Evolutionary conservation across 495 filamentous ascomycete genomes (phyloP).

Genomic region (Cryomyces antarcticus): DNA sequence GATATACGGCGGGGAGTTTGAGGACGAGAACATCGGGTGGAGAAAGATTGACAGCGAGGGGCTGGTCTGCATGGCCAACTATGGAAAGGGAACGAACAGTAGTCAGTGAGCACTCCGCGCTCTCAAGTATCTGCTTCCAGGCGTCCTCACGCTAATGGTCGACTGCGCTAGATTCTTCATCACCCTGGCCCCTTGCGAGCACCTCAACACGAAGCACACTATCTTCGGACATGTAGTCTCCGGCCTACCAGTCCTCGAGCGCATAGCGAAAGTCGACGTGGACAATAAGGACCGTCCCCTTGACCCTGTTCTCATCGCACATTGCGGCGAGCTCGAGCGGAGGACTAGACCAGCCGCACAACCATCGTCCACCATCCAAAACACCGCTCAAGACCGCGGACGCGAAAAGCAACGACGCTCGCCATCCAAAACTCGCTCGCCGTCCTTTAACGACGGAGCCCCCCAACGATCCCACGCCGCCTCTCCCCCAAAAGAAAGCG

Average conservation of each 20-base stretch:
- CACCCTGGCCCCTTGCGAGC: conserved; percentile 20
- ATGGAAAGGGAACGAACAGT: conserved; percentile 22
- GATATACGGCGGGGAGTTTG: conserved; percentile 20
- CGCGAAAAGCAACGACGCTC: conserved; percentile 1
- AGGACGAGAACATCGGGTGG: conserved; percentile 26
- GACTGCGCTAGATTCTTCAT: conserved; percentile 22
- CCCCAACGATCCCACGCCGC: neutral
- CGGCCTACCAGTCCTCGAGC: conserved; percentile 16
- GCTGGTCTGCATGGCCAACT: conserved; percentile 26
- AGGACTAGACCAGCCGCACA: conserved; percentile 4
- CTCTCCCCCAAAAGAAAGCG: neutral
- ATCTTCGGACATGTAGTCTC: conserved; percentile 21
- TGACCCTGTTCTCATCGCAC: conserved; percentile 16
- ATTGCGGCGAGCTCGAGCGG: conserved; percentile 23
- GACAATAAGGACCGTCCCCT: conserved; percentile 19
- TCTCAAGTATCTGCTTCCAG: neutral
- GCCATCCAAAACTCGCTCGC: neutral
- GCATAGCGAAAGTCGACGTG: conserved; percentile 18
- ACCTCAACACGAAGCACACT: conserved; percentile 23
- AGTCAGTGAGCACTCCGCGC: conserved; percentile 18
- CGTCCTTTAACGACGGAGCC: neutral
- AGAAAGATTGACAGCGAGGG: conserved; percentile 20
- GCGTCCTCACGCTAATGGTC: neutral
- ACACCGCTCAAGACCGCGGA: neutral
- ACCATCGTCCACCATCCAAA: neutral